Percentiles rank a stretch among this genome's conserved stretches.
Conservation (phyloP, 2,329 filamentous ascomycete species). For the Coniochaeta ligniaria region DNA sequence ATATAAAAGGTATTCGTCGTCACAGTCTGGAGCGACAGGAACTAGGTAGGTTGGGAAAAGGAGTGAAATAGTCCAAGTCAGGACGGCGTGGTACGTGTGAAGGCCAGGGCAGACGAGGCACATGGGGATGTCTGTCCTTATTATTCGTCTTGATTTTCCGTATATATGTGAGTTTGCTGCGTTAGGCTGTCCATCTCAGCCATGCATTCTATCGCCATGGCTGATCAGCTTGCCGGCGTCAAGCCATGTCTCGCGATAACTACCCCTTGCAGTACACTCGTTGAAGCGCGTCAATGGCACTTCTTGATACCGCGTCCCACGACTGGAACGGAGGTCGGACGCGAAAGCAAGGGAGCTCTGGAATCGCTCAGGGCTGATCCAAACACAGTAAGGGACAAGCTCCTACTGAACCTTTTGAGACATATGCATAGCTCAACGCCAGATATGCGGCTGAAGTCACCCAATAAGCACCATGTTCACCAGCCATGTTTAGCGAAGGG, state of each 20-base stretch:
- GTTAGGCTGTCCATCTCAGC: background rate
- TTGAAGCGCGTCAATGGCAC: background rate
- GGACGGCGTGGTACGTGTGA: background rate
- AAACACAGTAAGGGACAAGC: too few species aligned
- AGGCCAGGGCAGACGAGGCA: background rate
- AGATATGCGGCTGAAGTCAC: background rate
- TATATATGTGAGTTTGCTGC: background rate
- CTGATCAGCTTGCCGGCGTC: background rate
- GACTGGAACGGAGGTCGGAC: background rate
- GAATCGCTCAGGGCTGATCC: background rate
- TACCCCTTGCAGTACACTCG: background rate
- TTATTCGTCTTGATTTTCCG: background rate
- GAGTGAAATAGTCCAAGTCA: background rate
- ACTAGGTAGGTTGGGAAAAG: background rate
- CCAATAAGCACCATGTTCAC: background rate
- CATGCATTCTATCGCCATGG: background rate
- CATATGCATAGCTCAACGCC: background rate
- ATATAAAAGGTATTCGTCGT: background rate
- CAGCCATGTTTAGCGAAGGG: background rate
- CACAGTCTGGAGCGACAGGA: background rate
- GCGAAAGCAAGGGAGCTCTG: background rate
- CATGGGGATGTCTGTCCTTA: background rate
- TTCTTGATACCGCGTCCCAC: too few species aligned
- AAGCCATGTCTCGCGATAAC: background rate
- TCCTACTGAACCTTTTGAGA: background rate